These are phyloP conservation scores for Fomitopsis betulina DNA, from an alignment of 1,284 basidiomycete species.

Conservation along the genomic window DNA sequence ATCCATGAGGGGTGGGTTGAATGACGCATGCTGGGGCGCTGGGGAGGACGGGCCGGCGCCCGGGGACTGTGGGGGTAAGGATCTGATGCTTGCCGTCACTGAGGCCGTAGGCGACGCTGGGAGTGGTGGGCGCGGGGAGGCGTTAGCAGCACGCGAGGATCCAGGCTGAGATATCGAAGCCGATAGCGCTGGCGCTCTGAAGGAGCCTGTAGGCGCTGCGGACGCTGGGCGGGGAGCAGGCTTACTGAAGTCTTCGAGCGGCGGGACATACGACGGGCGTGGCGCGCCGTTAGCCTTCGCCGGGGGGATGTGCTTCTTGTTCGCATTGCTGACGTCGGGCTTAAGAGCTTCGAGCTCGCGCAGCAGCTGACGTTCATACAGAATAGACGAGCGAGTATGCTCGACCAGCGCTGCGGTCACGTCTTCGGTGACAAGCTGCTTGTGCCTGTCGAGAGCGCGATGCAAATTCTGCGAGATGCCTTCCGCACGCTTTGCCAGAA, in stretches of 20 bases:
- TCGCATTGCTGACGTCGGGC: slow-evolving; percentile 67
- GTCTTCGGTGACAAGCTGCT: slow-evolving; percentile 83
- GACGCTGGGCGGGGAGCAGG: slow-evolving; percentile 32
- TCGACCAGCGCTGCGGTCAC: slow-evolving; percentile 84
- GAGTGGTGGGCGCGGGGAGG: slow-evolving; percentile 8
- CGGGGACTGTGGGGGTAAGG: slow-evolving; percentile 42
- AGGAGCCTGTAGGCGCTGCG: slow-evolving; percentile 18
- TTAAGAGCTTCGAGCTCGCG: slow-evolving; percentile 84
- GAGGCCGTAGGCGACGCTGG: slow-evolving; percentile 12
- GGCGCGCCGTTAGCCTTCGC: slow-evolving; percentile 42
- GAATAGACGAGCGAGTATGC: slow-evolving; percentile 84
- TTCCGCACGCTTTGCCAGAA: slow-evolving; percentile 74
- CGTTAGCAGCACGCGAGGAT: slow-evolving; percentile 13
- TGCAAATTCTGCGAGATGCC: slow-evolving; percentile 92
- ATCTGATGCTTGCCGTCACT: slow-evolving; percentile 8
- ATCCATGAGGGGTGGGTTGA: slow-evolving; percentile 26
- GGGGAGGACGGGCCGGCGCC: slow-evolving; percentile 45
- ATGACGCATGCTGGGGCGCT: slow-evolving; percentile 13
- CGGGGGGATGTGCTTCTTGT: slow-evolving; percentile 49
- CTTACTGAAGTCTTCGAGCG: slow-evolving; percentile 56
- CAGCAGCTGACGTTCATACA: slow-evolving; percentile 86
- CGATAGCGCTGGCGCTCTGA: slow-evolving; percentile 8
- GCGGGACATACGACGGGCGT: slow-evolving; percentile 55
- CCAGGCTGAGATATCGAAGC: slow-evolving; percentile 3
- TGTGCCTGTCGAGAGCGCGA: slow-evolving; percentile 77